Conservation (phyloP, 306 rosid genomes). For the Canavalia gladiata region DNA sequence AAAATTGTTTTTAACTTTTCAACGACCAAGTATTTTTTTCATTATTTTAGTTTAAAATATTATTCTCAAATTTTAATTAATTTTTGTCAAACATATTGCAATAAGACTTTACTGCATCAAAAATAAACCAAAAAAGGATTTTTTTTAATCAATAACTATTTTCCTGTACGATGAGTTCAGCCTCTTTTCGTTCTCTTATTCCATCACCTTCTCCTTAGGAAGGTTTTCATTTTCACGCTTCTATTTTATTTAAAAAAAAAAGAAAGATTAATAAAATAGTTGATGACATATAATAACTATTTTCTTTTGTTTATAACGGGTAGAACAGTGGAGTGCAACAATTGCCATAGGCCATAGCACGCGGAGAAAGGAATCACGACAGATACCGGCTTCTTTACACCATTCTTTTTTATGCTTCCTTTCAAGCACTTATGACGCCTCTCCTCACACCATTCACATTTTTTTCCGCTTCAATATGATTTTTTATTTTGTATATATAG, state of each 20-base stretch:
- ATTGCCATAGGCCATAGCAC: neutral
- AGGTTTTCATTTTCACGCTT: no score
- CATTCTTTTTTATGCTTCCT: neutral
- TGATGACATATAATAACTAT: neutral
- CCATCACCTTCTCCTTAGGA: no score
- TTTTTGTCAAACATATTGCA: neutral
- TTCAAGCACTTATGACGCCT: neutral
- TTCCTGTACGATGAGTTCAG: no score
- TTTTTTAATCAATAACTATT: no score
- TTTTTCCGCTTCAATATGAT: no score
- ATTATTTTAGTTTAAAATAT: neutral
- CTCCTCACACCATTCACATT: neutral
- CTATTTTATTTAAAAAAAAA: no score
- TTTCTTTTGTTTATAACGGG: neutral
- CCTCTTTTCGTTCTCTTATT: no score
- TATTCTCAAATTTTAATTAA: neutral
- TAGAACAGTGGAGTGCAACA: conserved; percentile 16
- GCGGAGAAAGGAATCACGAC: neutral
- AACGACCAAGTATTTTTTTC: neutral
- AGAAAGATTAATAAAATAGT: no score
- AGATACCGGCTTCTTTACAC: neutral
- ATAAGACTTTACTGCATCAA: neutral
- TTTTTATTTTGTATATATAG: no score
- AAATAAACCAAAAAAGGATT: neutral
- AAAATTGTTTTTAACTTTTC: neutral